Base-by-base conservation (phyloP, 2,329 filamentous ascomycete genomes). In the Fusarium pseudocircinatum region DNA sequence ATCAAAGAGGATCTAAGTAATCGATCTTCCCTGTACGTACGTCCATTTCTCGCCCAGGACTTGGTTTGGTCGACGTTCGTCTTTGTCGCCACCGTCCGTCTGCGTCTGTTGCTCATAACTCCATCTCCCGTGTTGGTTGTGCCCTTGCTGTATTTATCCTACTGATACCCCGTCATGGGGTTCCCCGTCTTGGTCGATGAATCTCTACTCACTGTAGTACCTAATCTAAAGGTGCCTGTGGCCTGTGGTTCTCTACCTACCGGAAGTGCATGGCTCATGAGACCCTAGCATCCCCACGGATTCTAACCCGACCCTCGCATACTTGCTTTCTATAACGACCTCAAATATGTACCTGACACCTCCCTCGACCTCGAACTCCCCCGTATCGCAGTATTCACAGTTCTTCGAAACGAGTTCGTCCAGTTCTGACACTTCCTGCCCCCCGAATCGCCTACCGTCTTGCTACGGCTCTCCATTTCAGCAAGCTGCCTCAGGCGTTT, bases 261-360 rank as follows among this genome's bases (percentile, higher is more conserved):
- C 59, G 47, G 65, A 72, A 46, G 71, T 70, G 69, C 58, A 73
- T 78, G 70, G 72, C 73, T 75, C 68, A 74, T 72, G 63, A 69
- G 73, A 74, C 73, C 74, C 69, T 61, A 75, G 75, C 72, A 64
- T 74, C 64, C 62, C 76, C 72, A 74, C 76, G 75, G 62, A 75
- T 75, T 71, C 70, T 58, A 73, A 73, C 66, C 60, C 72, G 67
- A 75, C 71, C 73, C 72, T 72, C 70, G 69, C 67, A 71, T 70
- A 75, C 72, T 54, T 54, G 50, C 26, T 63, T 68, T 67, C 63
- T 72, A 64, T 61, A 74, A 75, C 74, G 67, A 71, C 67, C 79
- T 78, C 77, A 78, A 69, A 78, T 80, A 88, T 88, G 86, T 85
- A 87, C 79, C 81, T 84, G 74, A 85, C 85, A 79, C 86, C 86